Conservation (phyloP, 169 alveolate genomes). For the Ophryocystis elektroscirrha region DNA sequence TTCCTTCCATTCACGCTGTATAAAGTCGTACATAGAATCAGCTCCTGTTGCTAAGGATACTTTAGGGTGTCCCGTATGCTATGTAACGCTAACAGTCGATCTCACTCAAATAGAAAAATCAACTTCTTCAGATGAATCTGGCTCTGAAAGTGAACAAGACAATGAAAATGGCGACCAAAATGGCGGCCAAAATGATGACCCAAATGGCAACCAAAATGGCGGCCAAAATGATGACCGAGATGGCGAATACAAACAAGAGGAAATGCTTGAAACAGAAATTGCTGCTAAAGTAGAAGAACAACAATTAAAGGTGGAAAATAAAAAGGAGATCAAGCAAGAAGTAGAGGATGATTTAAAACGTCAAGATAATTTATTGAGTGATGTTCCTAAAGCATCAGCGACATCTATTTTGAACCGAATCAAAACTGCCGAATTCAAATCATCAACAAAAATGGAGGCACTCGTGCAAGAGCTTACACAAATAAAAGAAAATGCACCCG, state of each 20-base stretch:
- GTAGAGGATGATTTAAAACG: background rate
- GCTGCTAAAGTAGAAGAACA: background rate
- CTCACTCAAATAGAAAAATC: conserved; percentile 1
- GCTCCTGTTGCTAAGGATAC: conserved; percentile 26
- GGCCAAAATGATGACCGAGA: conserved; percentile 22
- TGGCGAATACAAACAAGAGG: conserved; percentile 5
- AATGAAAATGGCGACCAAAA: background rate
- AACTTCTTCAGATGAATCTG: background rate
- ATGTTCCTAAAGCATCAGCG: too few species aligned
- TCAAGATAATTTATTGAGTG: background rate
- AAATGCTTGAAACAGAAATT: background rate
- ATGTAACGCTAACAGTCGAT: conserved; percentile 29
- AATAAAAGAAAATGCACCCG: conserved; percentile 22
- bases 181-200: conserved; percentile 5
- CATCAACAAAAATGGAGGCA: conserved; percentile 42
- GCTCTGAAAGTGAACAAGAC: background rate
- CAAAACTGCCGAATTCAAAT: conserved; percentile 17
- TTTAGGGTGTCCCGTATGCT: conserved; percentile 41
- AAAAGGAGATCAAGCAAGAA: background rate
- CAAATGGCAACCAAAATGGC: conserved; percentile 13
- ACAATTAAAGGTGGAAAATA: conserved; percentile 2
- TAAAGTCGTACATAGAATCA: conserved; percentile 38
- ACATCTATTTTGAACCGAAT: background rate
- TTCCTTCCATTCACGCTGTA: conserved; percentile 45
- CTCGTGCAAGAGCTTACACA: conserved; percentile 38